Evolutionary conservation across 2,329 filamentous ascomycete species (phyloP).

Genomic region (Orbilia blumenaviensis): DNA sequence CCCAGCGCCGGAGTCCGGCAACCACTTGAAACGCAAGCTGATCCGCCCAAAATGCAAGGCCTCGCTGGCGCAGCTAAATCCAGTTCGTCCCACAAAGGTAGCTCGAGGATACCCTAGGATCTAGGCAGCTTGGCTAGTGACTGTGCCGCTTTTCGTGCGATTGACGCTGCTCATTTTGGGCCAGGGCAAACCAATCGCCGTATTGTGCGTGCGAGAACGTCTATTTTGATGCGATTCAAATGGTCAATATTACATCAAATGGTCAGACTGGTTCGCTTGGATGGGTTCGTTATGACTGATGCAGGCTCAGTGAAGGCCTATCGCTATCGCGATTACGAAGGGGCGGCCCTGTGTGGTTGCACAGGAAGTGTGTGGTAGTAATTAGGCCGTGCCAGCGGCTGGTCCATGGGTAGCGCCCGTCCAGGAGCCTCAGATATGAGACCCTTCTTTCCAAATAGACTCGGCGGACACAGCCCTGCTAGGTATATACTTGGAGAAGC

Average conservation of each 20-base stretch:
- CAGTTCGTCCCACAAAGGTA: not conserved
- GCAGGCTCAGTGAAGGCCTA: slow-evolving; percentile 2
- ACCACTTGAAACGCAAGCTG: slow-evolving; percentile 45
- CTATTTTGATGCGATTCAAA: not conserved
- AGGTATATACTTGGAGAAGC: not conserved
- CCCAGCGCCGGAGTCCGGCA: slow-evolving; percentile 49
- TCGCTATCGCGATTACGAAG: slow-evolving; percentile 22
- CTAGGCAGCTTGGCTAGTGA: not conserved
- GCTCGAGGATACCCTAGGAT: slow-evolving; percentile 21
- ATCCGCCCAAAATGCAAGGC: slow-evolving; percentile 44
- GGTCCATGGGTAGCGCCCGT: not conserved
- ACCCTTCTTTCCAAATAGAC: slow-evolving; percentile 27
- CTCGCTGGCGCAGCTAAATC: slow-evolving; percentile 39
- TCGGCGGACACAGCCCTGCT: not conserved
- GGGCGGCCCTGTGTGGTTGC: slow-evolving; percentile 8
- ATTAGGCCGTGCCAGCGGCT: not conserved
- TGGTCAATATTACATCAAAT: not conserved
- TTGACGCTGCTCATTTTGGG: not conserved
- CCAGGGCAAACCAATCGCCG: not conserved
- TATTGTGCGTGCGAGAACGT: no score
- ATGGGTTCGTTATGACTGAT: not conserved
- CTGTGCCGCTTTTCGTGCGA: not conserved
- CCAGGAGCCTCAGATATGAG: slow-evolving; percentile 26
- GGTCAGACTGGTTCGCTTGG: not conserved
- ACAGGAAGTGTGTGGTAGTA: not conserved